Evolutionary conservation across 495 filamentous ascomycete species (phyloP), one percentile per base, ranked within the genome.

Genomic region (Neurospora sp.): DNA sequence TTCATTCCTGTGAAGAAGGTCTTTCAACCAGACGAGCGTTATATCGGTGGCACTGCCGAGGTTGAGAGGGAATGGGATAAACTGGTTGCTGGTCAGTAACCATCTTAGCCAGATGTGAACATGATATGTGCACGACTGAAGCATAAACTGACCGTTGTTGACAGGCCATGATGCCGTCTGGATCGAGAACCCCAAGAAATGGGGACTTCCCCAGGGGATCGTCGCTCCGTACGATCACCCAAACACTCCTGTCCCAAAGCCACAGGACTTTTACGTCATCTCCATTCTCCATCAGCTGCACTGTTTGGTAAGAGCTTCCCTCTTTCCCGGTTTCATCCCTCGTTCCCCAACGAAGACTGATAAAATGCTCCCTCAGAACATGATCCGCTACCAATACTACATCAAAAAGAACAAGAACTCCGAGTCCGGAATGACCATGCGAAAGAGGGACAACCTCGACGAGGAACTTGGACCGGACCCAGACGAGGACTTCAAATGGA

Each of bases 11-110:
- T 73, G 61, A 73, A 70, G 4, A 73, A 73, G 31, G 65, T 70
- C 14, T 73, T 73, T 70, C 11, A 73, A 12, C 71, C 71, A 16
- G 65, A 73, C 22, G 71, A 70, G 16, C 68, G 71, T 22, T 73
- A 73, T 37, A 44, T 73, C 6, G 71, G 71, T 27, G 41, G 31
- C 9, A 14, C 35, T 0, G 18, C 18, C n/a, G 35, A 73, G 39
- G 69, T 48, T 46, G 39, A 73, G 9, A 16, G 3, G 35, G 31
- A 73, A 14, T 71, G 70, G 70, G 44, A 71, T 12, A 35, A 39
- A 4, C 70, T 71, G 22, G 70, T 71, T 2, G 70, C 71, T 42
- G 48, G 48, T 59, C 0, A 27, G 41, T 42, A 3, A 3, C 0
- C 0, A 3, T 42, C 16, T 42, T 3, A 18, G 16, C 14, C 41